phyloP scores from a whole-genome alignment of 1,284 basidiomycete genomes.

The Wallemia mellicola region DNA sequence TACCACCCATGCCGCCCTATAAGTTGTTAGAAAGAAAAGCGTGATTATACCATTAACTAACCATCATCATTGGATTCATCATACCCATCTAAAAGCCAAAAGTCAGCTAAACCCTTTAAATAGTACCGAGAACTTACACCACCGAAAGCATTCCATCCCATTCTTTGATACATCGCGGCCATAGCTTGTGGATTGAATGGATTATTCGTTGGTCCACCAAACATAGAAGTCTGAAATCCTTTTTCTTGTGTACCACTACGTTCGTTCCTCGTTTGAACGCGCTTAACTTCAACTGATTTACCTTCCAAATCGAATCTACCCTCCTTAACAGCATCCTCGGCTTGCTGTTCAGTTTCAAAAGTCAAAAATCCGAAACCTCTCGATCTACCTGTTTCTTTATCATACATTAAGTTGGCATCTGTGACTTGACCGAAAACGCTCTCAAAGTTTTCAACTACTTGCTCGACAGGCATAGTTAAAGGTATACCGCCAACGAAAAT shows the following conservation, averaged over 20 bases:
- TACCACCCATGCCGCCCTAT: slow-evolving; percentile 4
- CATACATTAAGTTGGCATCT: slow-evolving; percentile 95
- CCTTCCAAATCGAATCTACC: slow-evolving; percentile 8
- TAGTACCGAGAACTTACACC: slow-evolving; percentile 13
- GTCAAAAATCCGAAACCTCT: slow-evolving; percentile 97
- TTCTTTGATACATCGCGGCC: slow-evolving; percentile 45
- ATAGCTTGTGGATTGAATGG: slow-evolving; percentile 52
- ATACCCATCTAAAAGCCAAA: not conserved
- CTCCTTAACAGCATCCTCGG: slow-evolving; percentile 24
- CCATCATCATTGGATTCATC: not conserved
- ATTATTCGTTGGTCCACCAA: slow-evolving; percentile 11
- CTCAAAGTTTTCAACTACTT: slow-evolving; percentile 63
- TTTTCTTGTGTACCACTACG: slow-evolving; percentile 1
- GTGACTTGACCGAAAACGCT: slow-evolving; percentile 66
- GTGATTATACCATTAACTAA: too few species aligned
- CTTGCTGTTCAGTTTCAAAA: slow-evolving; percentile 55
- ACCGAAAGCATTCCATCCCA: slow-evolving; percentile 34
- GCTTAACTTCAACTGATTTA: slow-evolving; percentile 8
- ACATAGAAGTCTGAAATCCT: slow-evolving; percentile 15
- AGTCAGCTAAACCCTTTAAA: not conserved
- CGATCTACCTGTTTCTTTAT: slow-evolving; percentile 76
- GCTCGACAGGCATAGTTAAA: slow-evolving; percentile 65
- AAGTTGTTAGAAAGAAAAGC: too few species aligned
- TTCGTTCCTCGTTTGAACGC: slow-evolving; percentile 6
- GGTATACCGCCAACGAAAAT: slow-evolving; percentile 89